These are phyloP conservation scores for Septoria linicola DNA, from an alignment of 2,329 filamentous ascomycete genomes.

Conservation along the genomic window DNA sequence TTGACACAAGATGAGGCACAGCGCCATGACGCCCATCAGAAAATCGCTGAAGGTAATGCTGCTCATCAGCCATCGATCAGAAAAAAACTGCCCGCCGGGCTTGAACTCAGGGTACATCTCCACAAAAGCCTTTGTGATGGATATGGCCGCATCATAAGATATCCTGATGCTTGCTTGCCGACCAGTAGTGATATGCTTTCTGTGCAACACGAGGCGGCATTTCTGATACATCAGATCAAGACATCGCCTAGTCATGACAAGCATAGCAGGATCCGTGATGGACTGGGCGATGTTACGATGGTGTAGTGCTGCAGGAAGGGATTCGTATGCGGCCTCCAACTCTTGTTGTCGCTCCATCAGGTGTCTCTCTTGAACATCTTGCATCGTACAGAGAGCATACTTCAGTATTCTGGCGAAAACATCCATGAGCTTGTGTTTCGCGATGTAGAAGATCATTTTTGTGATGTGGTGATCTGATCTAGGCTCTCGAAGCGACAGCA, in stretches of 20 bases:
- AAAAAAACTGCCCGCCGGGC: conserved; percentile 41
- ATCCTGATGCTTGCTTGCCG: conserved; percentile 10
- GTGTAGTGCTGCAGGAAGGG: conserved; percentile 35
- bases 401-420: conserved; percentile 39
- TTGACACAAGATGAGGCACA: conserved; percentile 43
- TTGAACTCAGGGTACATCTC: conserved; percentile 49
- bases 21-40: conserved; percentile 46
- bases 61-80: conserved; percentile 44
- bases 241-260: conserved; percentile 46
- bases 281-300: conserved; percentile 38
- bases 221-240: conserved; percentile 27
- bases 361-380: conserved; percentile 5
- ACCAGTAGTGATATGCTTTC: conserved; percentile 15
- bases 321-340: conserved; percentile 34
- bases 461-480: conserved; percentile 28
- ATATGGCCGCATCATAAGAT: conserved; percentile 26
- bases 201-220: conserved; percentile 22
- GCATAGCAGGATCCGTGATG: conserved; percentile 51
- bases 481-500: conserved; percentile 37
- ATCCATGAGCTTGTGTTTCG: conserved; percentile 34
- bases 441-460: conserved; percentile 33
- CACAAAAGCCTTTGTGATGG: conserved; percentile 43
- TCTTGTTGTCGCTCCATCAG: conserved; percentile 35
- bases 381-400: conserved; percentile 32
- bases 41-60: conserved; percentile 46